Evolutionary conservation across 495 filamentous ascomycete genomes (phyloP).

Genomic region (Melanomma pulvis-pyrius): DNA sequence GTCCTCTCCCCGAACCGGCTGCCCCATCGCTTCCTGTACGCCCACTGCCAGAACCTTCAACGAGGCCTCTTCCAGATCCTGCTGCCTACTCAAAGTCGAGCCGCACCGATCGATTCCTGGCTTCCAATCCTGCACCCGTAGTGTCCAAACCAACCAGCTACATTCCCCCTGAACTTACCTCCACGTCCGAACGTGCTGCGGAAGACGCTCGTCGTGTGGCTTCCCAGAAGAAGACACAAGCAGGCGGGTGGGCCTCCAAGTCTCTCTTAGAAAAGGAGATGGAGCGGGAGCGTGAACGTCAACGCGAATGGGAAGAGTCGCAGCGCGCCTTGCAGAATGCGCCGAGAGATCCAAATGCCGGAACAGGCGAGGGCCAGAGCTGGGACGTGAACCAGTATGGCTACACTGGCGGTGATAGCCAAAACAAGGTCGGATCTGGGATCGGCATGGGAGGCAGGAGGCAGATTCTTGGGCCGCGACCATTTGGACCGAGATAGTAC

Average conservation of each 20-base stretch:
- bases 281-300: constrained; percentile 90
- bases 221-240: constrained; percentile 69
- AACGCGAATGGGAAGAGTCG: constrained; percentile 92
- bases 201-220: constrained; percentile 68
- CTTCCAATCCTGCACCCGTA: constrained; percentile 55
- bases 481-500: constrained; percentile 41
- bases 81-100: constrained; percentile 46
- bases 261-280: constrained; percentile 91
- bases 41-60: constrained; percentile 51
- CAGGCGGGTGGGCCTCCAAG: constrained; percentile 75
- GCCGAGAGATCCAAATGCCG: constrained; percentile 50
- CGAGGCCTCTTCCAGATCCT: constrained; percentile 58
- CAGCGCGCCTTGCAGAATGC: constrained; percentile 71
- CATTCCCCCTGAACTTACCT: constrained; percentile 59
- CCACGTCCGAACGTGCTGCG: constrained; percentile 65
- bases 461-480: constrained; percentile 80
- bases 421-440: constrained; percentile 71
- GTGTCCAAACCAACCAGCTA: constrained; percentile 52
- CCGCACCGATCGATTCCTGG: constrained; percentile 52
- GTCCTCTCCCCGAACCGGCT: constrained; percentile 43
- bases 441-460: constrained; percentile 72
- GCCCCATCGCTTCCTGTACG: constrained; percentile 40
- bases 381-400: constrained; percentile 94
- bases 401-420: constrained; percentile 79
- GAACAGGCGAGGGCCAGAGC: constrained; percentile 54